A percentile compares a stretch with the other conserved stretches of the same genome.
phyloP scores from a whole-genome alignment of 495 filamentous ascomycete genomes.

The Neurospora sp. region DNA sequence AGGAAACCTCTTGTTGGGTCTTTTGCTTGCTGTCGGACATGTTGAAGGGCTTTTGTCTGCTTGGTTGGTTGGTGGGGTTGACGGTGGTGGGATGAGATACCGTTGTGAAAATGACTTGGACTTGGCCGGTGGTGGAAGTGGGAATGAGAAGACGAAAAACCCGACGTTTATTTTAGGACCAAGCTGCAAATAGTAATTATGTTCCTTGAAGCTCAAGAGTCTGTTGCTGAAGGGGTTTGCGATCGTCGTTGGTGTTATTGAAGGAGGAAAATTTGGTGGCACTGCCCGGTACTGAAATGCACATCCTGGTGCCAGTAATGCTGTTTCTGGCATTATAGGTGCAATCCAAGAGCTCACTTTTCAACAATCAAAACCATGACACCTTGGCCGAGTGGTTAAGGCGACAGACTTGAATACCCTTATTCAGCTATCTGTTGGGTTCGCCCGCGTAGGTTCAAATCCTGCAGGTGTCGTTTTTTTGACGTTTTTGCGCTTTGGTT shows the following conservation, averaged over 20 bases:
- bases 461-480: constrained; percentile 14
- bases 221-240: neutral
- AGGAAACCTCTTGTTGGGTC: constrained; percentile 26
- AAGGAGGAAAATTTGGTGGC: neutral
- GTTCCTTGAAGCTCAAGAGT: neutral
- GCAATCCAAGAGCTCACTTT: neutral
- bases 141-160: neutral
- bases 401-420: constrained; percentile 22
- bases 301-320: neutral
- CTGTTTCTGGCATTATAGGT: neutral
- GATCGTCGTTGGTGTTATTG: neutral
- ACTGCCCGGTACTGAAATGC: neutral
- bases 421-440: constrained; percentile 19
- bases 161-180: neutral
- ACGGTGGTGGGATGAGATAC: neutral
- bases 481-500: neutral
- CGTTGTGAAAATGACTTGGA: neutral
- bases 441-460: constrained; percentile 23
- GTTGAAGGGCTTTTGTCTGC: neutral
- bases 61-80: constrained; percentile 2
- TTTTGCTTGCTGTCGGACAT: constrained; percentile 15
- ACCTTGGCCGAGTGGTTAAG: constrained; percentile 23
- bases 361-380: constrained; percentile 1
- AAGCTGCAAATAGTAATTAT: neutral
- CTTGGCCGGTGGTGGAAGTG: neutral